Percentiles rank a stretch among this genome's conserved stretches.
Evolutionary conservation across 306 rosid genomes (phyloP).

Genomic region (Vigna mungo): DNA sequence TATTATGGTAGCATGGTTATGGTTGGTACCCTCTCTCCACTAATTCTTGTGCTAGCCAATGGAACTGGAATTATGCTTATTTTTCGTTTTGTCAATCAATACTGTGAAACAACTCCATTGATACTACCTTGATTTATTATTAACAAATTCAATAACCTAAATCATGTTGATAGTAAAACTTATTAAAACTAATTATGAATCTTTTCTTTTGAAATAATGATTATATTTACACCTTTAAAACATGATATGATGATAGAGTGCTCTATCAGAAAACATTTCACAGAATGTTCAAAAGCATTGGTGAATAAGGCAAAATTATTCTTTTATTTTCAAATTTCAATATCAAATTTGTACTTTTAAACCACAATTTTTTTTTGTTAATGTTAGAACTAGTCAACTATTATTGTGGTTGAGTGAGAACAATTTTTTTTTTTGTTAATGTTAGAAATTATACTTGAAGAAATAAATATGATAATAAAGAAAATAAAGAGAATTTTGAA

Average conservation of each 20-base stretch:
- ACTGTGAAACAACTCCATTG: too few relatives aligned
- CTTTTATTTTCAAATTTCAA: not conserved
- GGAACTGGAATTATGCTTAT: not conserved
- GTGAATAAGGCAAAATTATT: too few relatives aligned
- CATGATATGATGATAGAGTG: not conserved
- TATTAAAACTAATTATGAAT: too few relatives aligned
- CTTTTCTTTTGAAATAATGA: not conserved
- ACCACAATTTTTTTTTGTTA: not conserved
- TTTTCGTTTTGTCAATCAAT: not conserved
- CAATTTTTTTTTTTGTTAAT: too few relatives aligned
- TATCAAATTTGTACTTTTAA: not conserved
- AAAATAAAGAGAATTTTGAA: too few relatives aligned
- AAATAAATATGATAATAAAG: too few relatives aligned
- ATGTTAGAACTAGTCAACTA: too few relatives aligned
- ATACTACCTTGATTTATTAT: too few relatives aligned
- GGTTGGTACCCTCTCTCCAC: not conserved
- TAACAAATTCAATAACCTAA: too few relatives aligned
- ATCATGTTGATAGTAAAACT: not conserved
- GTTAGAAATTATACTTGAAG: too few relatives aligned
- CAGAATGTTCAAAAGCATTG: too few relatives aligned
- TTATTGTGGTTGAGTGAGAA: too few relatives aligned
- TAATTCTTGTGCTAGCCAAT: not conserved
- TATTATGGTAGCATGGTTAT: conserved; percentile 7
- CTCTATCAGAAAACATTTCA: not conserved
- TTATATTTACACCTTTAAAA: not conserved